Evolutionary conservation across 2,329 filamentous ascomycete genomes (phyloP).

Genomic region (Leptosphaerulina australis): DNA sequence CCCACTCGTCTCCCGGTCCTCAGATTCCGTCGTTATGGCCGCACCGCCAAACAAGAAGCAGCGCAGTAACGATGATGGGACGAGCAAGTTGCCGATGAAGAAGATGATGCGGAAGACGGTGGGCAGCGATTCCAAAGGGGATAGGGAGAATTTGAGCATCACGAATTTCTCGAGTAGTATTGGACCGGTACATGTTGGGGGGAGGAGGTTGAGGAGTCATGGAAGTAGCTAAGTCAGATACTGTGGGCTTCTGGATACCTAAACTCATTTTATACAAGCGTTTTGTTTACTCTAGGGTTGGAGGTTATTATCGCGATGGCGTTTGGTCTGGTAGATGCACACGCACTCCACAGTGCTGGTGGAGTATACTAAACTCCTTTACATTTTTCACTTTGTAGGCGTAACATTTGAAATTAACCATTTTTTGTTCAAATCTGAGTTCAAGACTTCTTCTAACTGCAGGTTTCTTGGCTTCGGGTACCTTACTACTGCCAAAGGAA

Average conservation of each 20-base stretch:
- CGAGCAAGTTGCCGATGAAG: constrained; percentile 54
- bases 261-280: background rate
- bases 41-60: constrained; percentile 54
- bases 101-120: constrained; percentile 52
- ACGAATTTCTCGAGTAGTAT: constrained; percentile 51
- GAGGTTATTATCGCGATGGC: background rate
- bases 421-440: too few species aligned
- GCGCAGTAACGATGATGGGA: constrained; percentile 41
- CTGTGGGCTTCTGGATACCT: background rate
- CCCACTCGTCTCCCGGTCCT: constrained; percentile 41
- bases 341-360: constrained; percentile 8
- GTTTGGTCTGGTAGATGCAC: constrained; percentile 7
- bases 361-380: constrained; percentile 7
- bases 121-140: constrained; percentile 44
- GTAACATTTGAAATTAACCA: background rate
- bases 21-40: constrained; percentile 34
- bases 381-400: constrained; percentile 5
- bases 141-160: constrained; percentile 50
- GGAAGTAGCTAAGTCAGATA: constrained; percentile 22
- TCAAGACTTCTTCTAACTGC: too few species aligned
- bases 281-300: background rate
- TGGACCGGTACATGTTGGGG: constrained; percentile 43
- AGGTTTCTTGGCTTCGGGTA: too few species aligned
- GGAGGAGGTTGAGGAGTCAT: constrained; percentile 50
- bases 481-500: too few species aligned